Evolutionary conservation across 192 early-diverging fungal genomes (phyloP).

Genomic region (Rhizophagus clarus): DNA sequence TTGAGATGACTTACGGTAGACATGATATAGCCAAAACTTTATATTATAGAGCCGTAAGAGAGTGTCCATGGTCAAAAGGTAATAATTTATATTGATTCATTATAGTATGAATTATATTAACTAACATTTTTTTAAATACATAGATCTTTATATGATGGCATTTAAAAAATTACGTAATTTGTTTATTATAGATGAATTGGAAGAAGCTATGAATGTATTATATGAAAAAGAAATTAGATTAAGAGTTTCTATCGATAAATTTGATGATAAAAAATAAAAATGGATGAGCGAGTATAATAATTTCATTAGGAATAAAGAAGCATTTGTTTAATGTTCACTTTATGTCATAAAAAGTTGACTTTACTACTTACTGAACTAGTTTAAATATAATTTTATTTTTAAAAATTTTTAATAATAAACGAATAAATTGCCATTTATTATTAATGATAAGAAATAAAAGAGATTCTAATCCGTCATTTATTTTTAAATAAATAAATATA

Average conservation of each 20-base stretch:
- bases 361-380: no score
- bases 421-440: no score
- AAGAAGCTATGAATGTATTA: slow-evolving; percentile 57
- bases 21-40: slow-evolving; percentile 48
- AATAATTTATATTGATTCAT: neutral
- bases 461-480: no score
- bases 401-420: no score
- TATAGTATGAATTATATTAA: slow-evolving; percentile 6
- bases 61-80: slow-evolving; percentile 76
- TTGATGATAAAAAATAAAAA: slow-evolving; percentile 4
- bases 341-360: no score
- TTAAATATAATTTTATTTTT: no score
- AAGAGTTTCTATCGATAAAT: slow-evolving; percentile 40
- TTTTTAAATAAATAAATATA: no score
- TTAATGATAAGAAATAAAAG: no score
- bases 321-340: neutral
- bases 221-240: slow-evolving; percentile 69
- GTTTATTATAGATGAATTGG: slow-evolving; percentile 52
- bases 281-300: neutral
- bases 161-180: slow-evolving; percentile 44
- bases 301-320: neutral
- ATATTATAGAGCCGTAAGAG: slow-evolving; percentile 59
- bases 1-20: slow-evolving; percentile 54
- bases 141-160: slow-evolving; percentile 59
- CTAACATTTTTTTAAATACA: neutral